phyloP scores from a whole-genome alignment of 2,329 filamentous ascomycete genomes.

The Fusarium ambrosium region DNA sequence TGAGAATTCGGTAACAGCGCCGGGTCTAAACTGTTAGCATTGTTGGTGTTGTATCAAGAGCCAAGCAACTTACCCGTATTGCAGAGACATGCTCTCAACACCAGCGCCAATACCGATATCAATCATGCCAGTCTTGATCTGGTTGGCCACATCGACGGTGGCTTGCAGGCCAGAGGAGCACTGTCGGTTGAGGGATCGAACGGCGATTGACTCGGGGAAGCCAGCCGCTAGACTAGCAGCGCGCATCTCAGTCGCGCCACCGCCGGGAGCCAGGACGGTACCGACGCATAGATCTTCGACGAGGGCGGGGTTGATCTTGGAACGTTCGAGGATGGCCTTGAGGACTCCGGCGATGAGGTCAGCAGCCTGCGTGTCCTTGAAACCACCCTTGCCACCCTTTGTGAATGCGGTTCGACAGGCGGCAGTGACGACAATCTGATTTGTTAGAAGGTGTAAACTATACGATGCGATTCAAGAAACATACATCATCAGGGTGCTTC shows the following conservation, averaged over 20 bases:
- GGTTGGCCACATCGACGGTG: slow-evolving; percentile 93
- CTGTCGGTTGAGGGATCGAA: slow-evolving; percentile 91
- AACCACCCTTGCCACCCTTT: slow-evolving; percentile 91
- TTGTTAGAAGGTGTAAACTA: background rate
- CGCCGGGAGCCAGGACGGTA: slow-evolving; percentile 90
- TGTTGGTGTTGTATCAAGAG: background rate
- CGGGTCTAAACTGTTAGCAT: slow-evolving; percentile 66
- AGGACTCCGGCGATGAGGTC: slow-evolving; percentile 90
- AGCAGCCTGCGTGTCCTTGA: slow-evolving; percentile 92
- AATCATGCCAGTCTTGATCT: slow-evolving; percentile 92
- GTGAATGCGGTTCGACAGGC: slow-evolving; percentile 93
- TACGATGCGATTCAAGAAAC: slow-evolving; percentile 28
- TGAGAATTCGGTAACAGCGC: slow-evolving; percentile 92
- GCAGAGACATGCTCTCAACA: slow-evolving; percentile 94
- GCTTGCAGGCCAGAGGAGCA: slow-evolving; percentile 95
- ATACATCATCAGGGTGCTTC: slow-evolving; percentile 77
- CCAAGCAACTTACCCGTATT: slow-evolving; percentile 80
- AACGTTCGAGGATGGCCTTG: slow-evolving; percentile 84
- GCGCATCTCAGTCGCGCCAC: slow-evolving; percentile 96
- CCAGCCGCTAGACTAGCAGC: slow-evolving; percentile 91
- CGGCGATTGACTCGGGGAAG: slow-evolving; percentile 87
- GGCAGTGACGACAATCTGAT: slow-evolving; percentile 89
- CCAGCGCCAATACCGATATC: slow-evolving; percentile 94
- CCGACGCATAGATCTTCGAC: slow-evolving; percentile 96
- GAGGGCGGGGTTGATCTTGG: slow-evolving; percentile 86